Base-by-base conservation (phyloP, 306 rosid species). In the Glycine soja region DNA sequence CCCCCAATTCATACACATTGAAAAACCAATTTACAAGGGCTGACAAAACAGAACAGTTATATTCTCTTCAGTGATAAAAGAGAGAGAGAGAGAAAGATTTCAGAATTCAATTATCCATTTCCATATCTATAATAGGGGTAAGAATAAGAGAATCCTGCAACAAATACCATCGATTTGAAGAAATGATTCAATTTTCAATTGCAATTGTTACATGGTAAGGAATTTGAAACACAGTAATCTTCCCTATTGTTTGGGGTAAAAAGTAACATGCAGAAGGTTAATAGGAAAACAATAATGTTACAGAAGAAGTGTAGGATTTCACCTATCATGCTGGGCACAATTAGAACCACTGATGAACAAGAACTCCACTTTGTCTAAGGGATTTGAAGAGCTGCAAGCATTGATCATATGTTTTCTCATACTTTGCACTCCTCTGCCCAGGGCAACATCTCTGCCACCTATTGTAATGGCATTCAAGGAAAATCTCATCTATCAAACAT, bases 361-460 rank as follows among this genome's bases (percentile, higher is more conserved):
- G 96, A 87, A 95, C 88, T 32, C 99, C 99, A 76, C 94, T 90
- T 88, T 86, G 89, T 85, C 99, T 87, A 1, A 95, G 93, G 67
- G 97, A 87, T 68, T 82, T 82, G 77, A 90, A 88, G 66, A 95
- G 88, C 57, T 91, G 91, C 89, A 93, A 75, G 90, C 99, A 95
- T 85, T 95, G 90, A 36, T 83, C 91, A 71, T 93, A 95, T 1
- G 94, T 93, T 75, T 86, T 95, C 78, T 90, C 97, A 83, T 93
- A 93, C 86, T 93, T 95, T 6, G 90, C 1, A 84, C 98, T 93
- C 88, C 99, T 90, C 88, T 91, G 82, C 30, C 99, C 99, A 4
- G 97, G 98, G 77, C 96, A 92, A 82, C 97, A 91, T 85, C 97
- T 89, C 89, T 95, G 99, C 99, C 99, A 95, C 81, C 99, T 81